Evolutionary conservation across 2,329 filamentous ascomycete species (phyloP).

Genomic region (Xylariaceae sp.): DNA sequence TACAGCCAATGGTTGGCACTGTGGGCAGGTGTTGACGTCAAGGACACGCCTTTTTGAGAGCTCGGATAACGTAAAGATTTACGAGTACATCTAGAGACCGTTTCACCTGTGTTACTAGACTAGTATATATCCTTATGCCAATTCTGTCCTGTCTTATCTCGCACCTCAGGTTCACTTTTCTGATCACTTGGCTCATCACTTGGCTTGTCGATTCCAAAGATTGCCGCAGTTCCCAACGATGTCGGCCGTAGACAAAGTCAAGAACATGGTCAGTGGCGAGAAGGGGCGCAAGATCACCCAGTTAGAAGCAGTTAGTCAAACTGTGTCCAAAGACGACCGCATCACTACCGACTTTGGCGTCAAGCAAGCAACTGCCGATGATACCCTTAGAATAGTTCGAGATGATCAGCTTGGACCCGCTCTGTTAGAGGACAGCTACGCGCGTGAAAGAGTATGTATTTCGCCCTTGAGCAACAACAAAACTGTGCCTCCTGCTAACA

Average conservation of each 20-base stretch:
- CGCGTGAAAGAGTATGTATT: slow-evolving; percentile 68
- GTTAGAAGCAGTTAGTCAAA: slow-evolving; percentile 62
- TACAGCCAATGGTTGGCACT: too few relatives aligned
- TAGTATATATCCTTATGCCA: too few relatives aligned
- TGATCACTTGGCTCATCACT: too few relatives aligned
- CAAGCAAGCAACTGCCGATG: slow-evolving; percentile 74
- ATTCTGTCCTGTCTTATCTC: too few relatives aligned
- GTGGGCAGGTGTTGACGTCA: too few relatives aligned
- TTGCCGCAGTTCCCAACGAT: not conserved
- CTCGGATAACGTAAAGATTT: too few relatives aligned
- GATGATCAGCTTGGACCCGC: slow-evolving; percentile 69
- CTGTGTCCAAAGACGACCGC: slow-evolving; percentile 61
- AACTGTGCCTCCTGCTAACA: not conserved
- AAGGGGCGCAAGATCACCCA: slow-evolving; percentile 64
- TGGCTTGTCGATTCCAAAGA: not conserved
- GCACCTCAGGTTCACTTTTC: too few relatives aligned
- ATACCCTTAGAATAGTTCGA: slow-evolving; percentile 73
- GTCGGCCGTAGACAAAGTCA: slow-evolving; percentile 44
- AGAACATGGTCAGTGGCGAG: slow-evolving; percentile 49
- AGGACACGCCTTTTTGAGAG: too few relatives aligned
- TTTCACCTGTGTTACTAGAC: too few relatives aligned
- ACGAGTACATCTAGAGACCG: too few relatives aligned
- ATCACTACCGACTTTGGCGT: slow-evolving; percentile 81
- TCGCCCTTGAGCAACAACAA: not conserved
- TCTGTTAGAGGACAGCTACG: slow-evolving; percentile 74